Evolutionary conservation across 768 basidiomycete species (phyloP), one percentile per base, ranked within the genome.

Genomic region (Chiua virens): DNA sequence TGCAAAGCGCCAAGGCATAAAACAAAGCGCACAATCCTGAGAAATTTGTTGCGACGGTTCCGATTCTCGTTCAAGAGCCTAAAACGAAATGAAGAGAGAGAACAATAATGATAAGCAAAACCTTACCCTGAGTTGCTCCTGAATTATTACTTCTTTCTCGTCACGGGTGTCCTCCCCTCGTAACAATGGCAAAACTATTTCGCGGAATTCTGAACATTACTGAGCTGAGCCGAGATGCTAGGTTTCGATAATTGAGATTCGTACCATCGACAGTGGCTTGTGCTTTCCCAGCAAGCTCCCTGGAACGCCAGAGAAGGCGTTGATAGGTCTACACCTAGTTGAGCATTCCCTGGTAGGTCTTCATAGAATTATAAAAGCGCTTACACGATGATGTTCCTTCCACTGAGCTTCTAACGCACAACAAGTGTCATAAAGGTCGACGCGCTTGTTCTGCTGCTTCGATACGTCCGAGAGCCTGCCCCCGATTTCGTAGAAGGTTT

Each of bases 241-340:
- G 1, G n/a, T 21, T 15, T 21, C 2, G 37, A 3, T 1, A 21
- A 8, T 2, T 18, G 30, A 8, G 8, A 23, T 10, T 30, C 53
- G 8, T n/a, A 61, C 60, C 60, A 4, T 62, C 60, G 6, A 61
- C 60, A 9, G 34, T 10, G 15, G 28, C 43, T 32, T 59, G 60
- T 7, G 60, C 56, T 35, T 61, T 46, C 8, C 53, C 60, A 42
- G 60, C 60, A 37, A 62, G 58, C 15, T 52, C 53, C 41, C 60
- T 58, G 22, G 60, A 61, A 10, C 42, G 53, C 53, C 60, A 62
- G 11, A 59, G 46, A 37, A 62, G 56, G 6, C 20, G 4, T 37
- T 50, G 42, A 43, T 61, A 61, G 1, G 50, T 58, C 60, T 61
- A n/a, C 9, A 7, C 14, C 36, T 23, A 0, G 8, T n/a, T 58